Evolutionary conservation across 768 basidiomycete genomes (phyloP).

Genomic region (Flagelloscypha sp.): DNA sequence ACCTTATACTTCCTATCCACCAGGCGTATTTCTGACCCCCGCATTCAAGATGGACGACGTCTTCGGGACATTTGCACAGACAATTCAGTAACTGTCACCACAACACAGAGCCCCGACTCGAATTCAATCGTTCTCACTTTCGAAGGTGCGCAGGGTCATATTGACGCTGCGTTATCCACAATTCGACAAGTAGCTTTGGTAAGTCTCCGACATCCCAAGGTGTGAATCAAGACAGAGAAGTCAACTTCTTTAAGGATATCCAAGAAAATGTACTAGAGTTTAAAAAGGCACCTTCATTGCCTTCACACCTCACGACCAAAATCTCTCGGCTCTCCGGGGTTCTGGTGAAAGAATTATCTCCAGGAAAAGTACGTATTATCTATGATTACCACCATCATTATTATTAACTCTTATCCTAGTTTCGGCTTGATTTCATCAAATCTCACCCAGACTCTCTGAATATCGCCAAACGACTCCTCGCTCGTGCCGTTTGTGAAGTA

Average conservation of each 20-base stretch:
- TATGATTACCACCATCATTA: not conserved
- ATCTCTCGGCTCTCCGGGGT: conserved; percentile 66
- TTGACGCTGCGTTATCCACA: too few relatives aligned
- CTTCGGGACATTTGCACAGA: too few relatives aligned
- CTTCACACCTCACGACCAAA: conserved; percentile 40
- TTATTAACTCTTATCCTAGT: conserved; percentile 24
- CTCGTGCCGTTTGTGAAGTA: conserved; percentile 48
- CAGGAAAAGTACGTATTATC: conserved; percentile 33
- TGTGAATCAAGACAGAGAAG: too few relatives aligned
- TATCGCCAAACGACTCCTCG: conserved; percentile 43
- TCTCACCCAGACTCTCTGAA: conserved; percentile 27
- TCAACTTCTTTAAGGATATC: conserved; percentile 28
- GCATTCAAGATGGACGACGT: conserved; percentile 13
- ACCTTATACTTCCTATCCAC: not conserved
- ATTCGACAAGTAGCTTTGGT: too few relatives aligned
- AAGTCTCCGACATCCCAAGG: too few relatives aligned
- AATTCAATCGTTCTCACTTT: too few relatives aligned
- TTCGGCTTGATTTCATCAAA: conserved; percentile 45
- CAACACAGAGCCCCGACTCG: too few relatives aligned
- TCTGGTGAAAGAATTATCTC: conserved; percentile 45
- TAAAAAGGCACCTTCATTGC: conserved; percentile 36
- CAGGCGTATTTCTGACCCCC: too few relatives aligned
- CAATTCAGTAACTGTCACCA: too few relatives aligned
- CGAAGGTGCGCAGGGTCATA: too few relatives aligned
- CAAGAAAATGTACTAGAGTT: conserved; percentile 29